Base-by-base conservation (phyloP, 306 rosid species). In the Sphenostylis stenocarpa region DNA sequence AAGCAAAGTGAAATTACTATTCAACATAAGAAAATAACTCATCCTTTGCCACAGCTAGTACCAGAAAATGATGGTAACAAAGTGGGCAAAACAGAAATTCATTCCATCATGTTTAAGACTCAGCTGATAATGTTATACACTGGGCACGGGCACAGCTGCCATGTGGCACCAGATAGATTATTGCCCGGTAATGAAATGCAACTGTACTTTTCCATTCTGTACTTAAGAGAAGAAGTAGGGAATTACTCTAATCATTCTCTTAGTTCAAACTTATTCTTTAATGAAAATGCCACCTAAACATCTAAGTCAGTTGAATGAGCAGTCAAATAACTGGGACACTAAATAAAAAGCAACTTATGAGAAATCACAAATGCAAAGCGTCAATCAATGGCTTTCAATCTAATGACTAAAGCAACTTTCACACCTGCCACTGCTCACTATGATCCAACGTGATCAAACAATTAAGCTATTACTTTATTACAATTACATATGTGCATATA, bases 391-490 rank as follows among this genome's bases (percentile, higher is more conserved):
- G 65, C 63, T 74, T 53, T 74, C 67, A 80, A 72, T 52, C 52
- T 38, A 52, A 62, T 63, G 19, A 44, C 36, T 20, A 62, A 51
- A 56, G 43, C 21, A 61, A 76, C 44, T 51, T 66, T 12, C 58
- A 56, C 55, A 73, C 67, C 51, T 67, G 70, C 77, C 64, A 28
- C 39, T 19, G 7, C 72, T 73, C 68, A 53, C 65, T 73, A 33
- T 2, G 24, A 34, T 48, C 71, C 36, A 36, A 76, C 75, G 12
- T n/a, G 17, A 31, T 45, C 56, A 75, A 66, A 72, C 57, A 31
- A 60, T 69, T 65, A 67, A 49, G 62, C 23, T 7, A 24, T 34
- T 6, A 51, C 33, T 16, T 45, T 34, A 44, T 56, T 58, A 48
- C 29, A 39, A 57, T 39, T 49, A 83, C 23, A 29, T 3, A 57